A percentile compares a stretch with the other conserved stretches of the same genome.
Conservation (phyloP, 306 rosid genomes). For the Benincasa hispida region DNA sequence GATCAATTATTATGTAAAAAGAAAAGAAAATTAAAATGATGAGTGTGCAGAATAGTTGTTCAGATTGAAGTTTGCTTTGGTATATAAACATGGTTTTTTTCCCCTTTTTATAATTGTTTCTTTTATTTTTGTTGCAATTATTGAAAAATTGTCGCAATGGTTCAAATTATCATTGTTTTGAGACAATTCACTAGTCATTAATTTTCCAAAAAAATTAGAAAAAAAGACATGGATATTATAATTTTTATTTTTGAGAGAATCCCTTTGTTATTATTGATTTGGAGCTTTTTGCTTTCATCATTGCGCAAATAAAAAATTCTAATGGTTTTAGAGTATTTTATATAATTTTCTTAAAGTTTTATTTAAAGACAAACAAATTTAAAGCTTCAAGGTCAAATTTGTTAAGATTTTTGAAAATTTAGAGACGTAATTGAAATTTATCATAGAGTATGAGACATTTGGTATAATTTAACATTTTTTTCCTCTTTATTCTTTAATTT, state of each 20-base stretch:
- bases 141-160: not conserved
- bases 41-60: not conserved
- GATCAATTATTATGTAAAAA: not conserved
- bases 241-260: no score
- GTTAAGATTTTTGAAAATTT: no score
- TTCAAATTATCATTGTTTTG: not conserved
- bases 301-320: no score
- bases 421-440: no score
- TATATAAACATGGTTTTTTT: not conserved
- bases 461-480: not conserved
- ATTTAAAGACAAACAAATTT: no score
- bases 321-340: no score
- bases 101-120: not conserved
- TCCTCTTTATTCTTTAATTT: not conserved
- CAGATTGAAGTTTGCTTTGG: not conserved
- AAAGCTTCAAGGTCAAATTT: not conserved
- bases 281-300: not conserved
- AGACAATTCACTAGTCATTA: no score
- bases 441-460: not conserved
- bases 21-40: not conserved
- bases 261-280: not conserved
- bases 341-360: no score
- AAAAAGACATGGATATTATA: no score
- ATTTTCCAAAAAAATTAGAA: no score
- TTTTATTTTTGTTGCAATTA: not conserved